A percentile compares a stretch with the other conserved stretches of the same genome.
Conservation (phyloP, 495 filamentous ascomycete genomes). For the Podospora fimiseda region DNA sequence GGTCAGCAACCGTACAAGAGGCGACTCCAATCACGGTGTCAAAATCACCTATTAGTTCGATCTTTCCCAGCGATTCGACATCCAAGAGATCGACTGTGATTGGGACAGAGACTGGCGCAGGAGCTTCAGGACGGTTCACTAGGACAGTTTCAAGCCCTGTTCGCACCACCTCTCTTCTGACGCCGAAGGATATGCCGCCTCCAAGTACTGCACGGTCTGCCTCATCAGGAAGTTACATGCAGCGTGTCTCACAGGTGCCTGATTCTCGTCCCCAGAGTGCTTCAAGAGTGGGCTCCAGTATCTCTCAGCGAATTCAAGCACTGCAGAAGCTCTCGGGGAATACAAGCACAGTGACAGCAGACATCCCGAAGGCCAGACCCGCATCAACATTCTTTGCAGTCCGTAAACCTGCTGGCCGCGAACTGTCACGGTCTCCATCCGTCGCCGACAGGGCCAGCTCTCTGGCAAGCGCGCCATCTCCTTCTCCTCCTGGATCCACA, state of each 20-base stretch:
- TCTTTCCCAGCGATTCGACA: conserved; percentile 45
- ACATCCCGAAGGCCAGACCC: conserved; percentile 25
- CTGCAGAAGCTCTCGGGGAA: conserved; percentile 64
- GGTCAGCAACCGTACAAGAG: conserved; percentile 73
- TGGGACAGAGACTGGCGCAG: conserved; percentile 18
- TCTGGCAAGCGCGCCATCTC: conserved; percentile 24
- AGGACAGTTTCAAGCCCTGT: conserved; percentile 46
- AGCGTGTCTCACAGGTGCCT: conserved; percentile 38
- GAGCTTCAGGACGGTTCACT: conserved; percentile 9
- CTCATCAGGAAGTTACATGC: conserved; percentile 43
- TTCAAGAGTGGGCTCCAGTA: conserved; percentile 76
- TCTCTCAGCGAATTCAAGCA: conserved; percentile 84
- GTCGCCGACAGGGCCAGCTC: conserved; percentile 39
- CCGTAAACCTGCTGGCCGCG: conserved; percentile 37
- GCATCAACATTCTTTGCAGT: conserved; percentile 49
- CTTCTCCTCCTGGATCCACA: conserved; percentile 36
- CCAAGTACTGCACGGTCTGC: conserved; percentile 38
- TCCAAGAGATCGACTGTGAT: conserved; percentile 21
- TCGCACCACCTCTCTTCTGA: conserved; percentile 34
- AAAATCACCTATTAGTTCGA: conserved; percentile 71
- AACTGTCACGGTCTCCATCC: conserved; percentile 40
- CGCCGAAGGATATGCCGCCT: conserved; percentile 30
- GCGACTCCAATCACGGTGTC: conserved; percentile 76
- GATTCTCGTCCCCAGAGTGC: conserved; percentile 57
- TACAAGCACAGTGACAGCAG: conserved; percentile 19